A percentile compares a stretch with the other conserved stretches of the same genome.
These are phyloP conservation scores for Priceomyces melissophilus DNA, from an alignment of 805 yeast genomes.

Conservation along the genomic window DNA sequence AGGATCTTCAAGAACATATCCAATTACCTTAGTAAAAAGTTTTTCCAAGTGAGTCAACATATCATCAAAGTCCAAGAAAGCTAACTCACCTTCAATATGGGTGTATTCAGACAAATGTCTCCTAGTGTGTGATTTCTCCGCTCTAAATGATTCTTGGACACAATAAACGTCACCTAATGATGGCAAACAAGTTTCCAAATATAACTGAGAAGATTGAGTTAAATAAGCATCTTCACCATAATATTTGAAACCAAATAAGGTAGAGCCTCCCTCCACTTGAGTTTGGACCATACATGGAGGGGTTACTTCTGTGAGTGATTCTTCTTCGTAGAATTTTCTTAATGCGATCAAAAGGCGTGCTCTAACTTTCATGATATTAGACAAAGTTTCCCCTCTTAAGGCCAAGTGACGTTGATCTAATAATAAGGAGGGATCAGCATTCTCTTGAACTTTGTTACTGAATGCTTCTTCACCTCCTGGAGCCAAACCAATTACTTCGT, in stretches of 20 bases:
- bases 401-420: constrained; percentile 94
- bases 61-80: constrained; percentile 83
- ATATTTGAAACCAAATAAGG: constrained; percentile 87
- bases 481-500: constrained; percentile 85
- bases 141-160: constrained; percentile 98
- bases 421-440: constrained; percentile 87
- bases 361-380: constrained; percentile 93
- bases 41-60: constrained; percentile 81
- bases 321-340: constrained; percentile 74
- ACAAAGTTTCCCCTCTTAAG: constrained; percentile 92
- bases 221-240: constrained; percentile 96
- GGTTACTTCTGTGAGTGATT: constrained; percentile 82
- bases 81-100: constrained; percentile 93
- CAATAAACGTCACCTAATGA: constrained; percentile 96
- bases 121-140: constrained; percentile 98
- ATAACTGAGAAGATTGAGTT: constrained; percentile 96
- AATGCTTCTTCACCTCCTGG: constrained; percentile 95
- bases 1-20: constrained; percentile 83
- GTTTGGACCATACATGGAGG: constrained; percentile 99
- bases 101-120: constrained; percentile 97
- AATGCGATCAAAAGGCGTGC: constrained; percentile 70
- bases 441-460: constrained; percentile 91
- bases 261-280: constrained; percentile 99
- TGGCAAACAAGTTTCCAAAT: constrained; percentile 94
- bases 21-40: constrained; percentile 63